A percentile compares a stretch with the other conserved stretches of the same genome.
phyloP scores from a whole-genome alignment of 2,329 filamentous ascomycete genomes.

The Leptodontidium sp. region DNA sequence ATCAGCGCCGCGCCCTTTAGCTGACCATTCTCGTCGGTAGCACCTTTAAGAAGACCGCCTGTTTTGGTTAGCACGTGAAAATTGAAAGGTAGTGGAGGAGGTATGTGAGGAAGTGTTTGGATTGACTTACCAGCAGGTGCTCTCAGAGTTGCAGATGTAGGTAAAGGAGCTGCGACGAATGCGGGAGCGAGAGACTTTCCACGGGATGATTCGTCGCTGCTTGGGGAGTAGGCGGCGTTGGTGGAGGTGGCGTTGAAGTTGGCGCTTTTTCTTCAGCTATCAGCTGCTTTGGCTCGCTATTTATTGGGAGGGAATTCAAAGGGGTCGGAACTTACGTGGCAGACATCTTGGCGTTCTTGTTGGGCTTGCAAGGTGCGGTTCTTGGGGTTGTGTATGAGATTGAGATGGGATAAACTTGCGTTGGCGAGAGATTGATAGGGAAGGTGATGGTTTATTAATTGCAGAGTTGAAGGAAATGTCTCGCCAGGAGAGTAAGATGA shows the following conservation, averaged over 20 bases:
- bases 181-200: constrained; percentile 46
- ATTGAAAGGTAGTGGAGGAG: too few relatives aligned
- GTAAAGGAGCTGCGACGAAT: constrained; percentile 39
- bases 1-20: constrained; percentile 65
- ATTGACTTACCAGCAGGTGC: constrained; percentile 47
- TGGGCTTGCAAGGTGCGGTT: constrained; percentile 11
- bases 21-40: constrained; percentile 64
- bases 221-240: constrained; percentile 48
- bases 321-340: constrained; percentile 31
- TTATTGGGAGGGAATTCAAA: background rate
- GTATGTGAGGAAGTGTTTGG: background rate
- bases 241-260: constrained; percentile 41
- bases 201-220: constrained; percentile 51
- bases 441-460: constrained; percentile 28
- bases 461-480: constrained; percentile 18
- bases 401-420: constrained; percentile 7
- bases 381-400: constrained; percentile 6
- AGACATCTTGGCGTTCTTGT: constrained; percentile 31
- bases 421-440: constrained; percentile 21
- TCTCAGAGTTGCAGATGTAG: constrained; percentile 50
- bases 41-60: constrained; percentile 64
- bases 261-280: constrained; percentile 6
- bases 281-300: background rate
- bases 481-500: constrained; percentile 35
- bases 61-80: constrained; percentile 1